phyloP scores from a whole-genome alignment of 2,329 filamentous ascomycete genomes.

The Chrysoporthe puriensis region DNA sequence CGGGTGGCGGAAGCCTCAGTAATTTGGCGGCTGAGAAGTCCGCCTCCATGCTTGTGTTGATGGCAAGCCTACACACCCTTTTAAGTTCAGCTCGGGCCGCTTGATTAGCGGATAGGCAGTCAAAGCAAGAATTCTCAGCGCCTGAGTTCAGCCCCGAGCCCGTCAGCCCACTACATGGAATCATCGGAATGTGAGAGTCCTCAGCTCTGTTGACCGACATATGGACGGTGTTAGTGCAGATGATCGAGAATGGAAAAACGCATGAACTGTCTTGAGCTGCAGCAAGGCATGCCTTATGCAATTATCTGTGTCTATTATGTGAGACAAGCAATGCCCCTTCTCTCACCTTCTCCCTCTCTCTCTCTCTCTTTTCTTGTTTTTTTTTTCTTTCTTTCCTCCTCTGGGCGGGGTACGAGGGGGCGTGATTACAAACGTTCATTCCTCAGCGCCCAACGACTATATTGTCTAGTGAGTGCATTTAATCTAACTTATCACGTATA shows the following conservation, averaged over 20 bases:
- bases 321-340: background rate
- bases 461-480: too few species aligned
- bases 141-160: background rate
- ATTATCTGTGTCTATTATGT: background rate
- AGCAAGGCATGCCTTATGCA: background rate
- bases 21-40: background rate
- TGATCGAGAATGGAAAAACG: background rate
- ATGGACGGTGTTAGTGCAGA: background rate
- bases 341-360: too few species aligned
- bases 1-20: background rate
- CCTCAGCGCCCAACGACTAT: background rate
- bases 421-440: background rate
- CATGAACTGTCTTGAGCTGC: background rate
- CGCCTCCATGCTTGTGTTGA: background rate
- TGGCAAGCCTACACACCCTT: background rate
- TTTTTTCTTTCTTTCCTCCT: background rate
- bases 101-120: background rate
- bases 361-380: too few species aligned
- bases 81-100: background rate
- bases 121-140: background rate
- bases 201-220: background rate
- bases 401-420: background rate
- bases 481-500: too few species aligned
- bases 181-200: background rate
- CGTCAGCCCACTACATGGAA: background rate